phyloP scores from a whole-genome alignment of 106 monocot genomes.

The Dioscorea zingiberensis region DNA sequence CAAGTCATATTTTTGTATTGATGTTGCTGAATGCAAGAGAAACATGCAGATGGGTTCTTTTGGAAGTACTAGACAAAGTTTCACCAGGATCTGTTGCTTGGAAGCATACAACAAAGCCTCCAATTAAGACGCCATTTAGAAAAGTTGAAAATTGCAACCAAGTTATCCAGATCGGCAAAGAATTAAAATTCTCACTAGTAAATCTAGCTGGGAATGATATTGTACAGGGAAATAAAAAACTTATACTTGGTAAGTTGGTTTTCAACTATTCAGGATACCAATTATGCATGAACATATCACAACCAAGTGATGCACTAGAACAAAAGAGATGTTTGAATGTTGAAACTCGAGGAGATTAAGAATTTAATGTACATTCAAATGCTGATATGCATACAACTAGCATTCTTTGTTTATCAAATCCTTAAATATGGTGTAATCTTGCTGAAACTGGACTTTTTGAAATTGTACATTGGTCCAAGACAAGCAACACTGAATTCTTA shows the following conservation, averaged over 20 bases:
- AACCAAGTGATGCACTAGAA: no score
- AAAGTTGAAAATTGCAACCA: slow-evolving; percentile 99
- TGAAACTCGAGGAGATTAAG: no score
- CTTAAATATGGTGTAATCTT: no score
- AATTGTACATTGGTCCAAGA: neutral
- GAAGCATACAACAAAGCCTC: slow-evolving; percentile 90
- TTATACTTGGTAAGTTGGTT: slow-evolving; percentile 69
- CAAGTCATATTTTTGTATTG: no score
- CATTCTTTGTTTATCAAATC: no score
- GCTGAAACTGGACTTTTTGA: neutral
- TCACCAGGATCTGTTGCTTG: slow-evolving; percentile 87
- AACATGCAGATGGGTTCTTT: slow-evolving; percentile 79
- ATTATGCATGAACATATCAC: no score
- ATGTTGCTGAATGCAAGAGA: slow-evolving; percentile 2
- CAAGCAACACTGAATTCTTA: no score
- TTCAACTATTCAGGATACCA: no score
- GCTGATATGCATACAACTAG: no score
- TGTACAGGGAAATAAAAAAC: slow-evolving; percentile 95
- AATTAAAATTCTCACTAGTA: slow-evolving; percentile 83
- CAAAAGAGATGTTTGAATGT: no score
- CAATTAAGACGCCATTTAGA: slow-evolving; percentile 92
- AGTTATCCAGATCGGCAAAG: slow-evolving; percentile 74
- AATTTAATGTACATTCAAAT: no score
- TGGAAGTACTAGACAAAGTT: slow-evolving; percentile 93
- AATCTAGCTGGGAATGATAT: slow-evolving; percentile 96